Conservation (phyloP, 805 yeast genomes). For the Kodamaea fukazawae region DNA sequence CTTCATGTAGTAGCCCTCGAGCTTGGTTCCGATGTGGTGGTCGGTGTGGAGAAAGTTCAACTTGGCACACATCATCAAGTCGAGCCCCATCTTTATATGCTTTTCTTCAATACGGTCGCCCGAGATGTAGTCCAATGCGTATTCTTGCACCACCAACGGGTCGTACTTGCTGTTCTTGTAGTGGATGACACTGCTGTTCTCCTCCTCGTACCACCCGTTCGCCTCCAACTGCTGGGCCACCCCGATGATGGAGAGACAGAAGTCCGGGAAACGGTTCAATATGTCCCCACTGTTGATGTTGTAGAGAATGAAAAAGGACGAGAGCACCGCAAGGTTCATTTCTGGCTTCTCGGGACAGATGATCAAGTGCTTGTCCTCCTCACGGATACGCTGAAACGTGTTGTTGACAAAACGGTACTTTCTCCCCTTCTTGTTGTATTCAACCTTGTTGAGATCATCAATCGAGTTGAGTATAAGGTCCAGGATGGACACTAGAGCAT, state of each 20-base stretch:
- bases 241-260: slow-evolving; percentile 48
- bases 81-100: slow-evolving; percentile 43
- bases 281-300: slow-evolving; percentile 37
- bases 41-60: slow-evolving; percentile 55
- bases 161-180: slow-evolving; percentile 32
- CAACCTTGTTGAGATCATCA: slow-evolving; percentile 31
- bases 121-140: slow-evolving; percentile 31
- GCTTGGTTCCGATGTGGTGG: slow-evolving; percentile 50
- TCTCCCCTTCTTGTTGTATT: slow-evolving; percentile 44
- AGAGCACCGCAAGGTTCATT: slow-evolving; percentile 36
- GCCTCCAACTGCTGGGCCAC: slow-evolving; percentile 49
- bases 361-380: slow-evolving; percentile 48
- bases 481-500: slow-evolving; percentile 35
- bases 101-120: slow-evolving; percentile 22
- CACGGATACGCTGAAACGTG: slow-evolving; percentile 46
- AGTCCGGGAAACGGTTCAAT: slow-evolving; percentile 33
- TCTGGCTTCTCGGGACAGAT: slow-evolving; percentile 30
- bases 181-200: slow-evolving; percentile 40
- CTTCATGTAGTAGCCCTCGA: slow-evolving; percentile 46
- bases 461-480: slow-evolving; percentile 36
- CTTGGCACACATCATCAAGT: slow-evolving; percentile 44
- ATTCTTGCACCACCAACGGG: slow-evolving; percentile 25
- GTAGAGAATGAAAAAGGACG: slow-evolving; percentile 43
- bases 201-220: slow-evolving; percentile 49
- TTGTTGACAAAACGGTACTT: slow-evolving; percentile 49